Percentiles rank a stretch among this genome's conserved stretches.
Evolutionary conservation across 495 filamentous ascomycete species (phyloP).

Genomic region (Achaetomiella virescens): DNA sequence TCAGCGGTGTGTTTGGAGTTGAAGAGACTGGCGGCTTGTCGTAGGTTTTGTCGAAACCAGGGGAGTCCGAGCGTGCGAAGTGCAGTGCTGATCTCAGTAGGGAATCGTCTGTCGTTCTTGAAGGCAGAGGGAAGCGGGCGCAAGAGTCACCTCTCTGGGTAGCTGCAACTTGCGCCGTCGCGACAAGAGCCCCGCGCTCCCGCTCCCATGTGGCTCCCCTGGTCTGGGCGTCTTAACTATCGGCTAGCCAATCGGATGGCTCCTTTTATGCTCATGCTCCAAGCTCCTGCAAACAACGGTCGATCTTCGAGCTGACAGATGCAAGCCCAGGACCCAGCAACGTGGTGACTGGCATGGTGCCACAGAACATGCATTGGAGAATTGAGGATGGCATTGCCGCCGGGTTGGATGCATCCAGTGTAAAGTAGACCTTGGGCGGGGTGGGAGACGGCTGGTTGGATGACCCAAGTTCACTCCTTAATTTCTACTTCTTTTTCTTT

Average conservation of each 20-base stretch:
- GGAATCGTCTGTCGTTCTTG: too few relatives aligned
- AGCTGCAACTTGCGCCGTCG: constrained; percentile 5
- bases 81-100: too few relatives aligned
- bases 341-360: neutral
- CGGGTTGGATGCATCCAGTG: too few relatives aligned
- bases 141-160: neutral
- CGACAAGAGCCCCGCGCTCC: constrained; percentile 11
- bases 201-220: neutral
- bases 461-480: too few relatives aligned
- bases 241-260: constrained; percentile 14
- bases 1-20: neutral
- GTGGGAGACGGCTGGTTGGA: too few relatives aligned
- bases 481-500: too few relatives aligned
- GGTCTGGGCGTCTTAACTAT: neutral
- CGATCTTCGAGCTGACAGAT: neutral
- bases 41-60: too few relatives aligned
- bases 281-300: constrained; percentile 8
- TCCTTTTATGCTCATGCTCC: constrained; percentile 12
- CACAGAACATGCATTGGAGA: neutral
- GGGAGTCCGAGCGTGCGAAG: too few relatives aligned
- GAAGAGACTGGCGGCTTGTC: neutral
- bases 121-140: too few relatives aligned
- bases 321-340: neutral
- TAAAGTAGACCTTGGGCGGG: too few relatives aligned
- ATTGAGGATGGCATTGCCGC: too few relatives aligned